These are phyloP conservation scores for Fusarium sp. DNA, from an alignment of 2,329 filamentous ascomycete species.

Conservation along the genomic window DNA sequence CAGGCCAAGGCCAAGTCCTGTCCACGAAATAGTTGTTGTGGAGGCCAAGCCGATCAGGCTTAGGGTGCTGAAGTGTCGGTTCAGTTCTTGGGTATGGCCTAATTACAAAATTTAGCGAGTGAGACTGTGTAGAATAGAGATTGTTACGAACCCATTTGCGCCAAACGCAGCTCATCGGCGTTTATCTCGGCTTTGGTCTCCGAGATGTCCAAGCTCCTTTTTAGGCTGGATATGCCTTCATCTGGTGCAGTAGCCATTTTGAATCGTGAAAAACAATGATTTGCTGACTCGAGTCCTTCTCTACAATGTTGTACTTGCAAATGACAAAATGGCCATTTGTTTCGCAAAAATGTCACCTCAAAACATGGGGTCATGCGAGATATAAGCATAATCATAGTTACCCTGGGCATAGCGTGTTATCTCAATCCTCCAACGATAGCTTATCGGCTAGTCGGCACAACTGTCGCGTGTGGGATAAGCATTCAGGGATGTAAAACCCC, in stretches of 20 bases:
- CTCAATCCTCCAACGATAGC: not conserved
- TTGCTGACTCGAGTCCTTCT: not conserved
- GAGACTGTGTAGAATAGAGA: rapidly evolving
- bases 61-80: slow-evolving; percentile 6
- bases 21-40: slow-evolving; percentile 12
- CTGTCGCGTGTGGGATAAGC: not conserved
- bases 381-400: not conserved
- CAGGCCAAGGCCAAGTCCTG: not conserved
- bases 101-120: not conserved
- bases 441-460: slow-evolving; percentile 8
- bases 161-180: not conserved
- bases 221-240: not conserved
- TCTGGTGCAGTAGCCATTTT: not conserved
- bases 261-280: not conserved
- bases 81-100: slow-evolving; percentile 14
- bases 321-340: no score
- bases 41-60: slow-evolving; percentile 7
- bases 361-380: not conserved
- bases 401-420: not conserved
- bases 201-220: not conserved
- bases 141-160: slow-evolving; percentile 4
- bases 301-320: no score
- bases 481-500: not conserved
- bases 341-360: not conserved
- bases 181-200: slow-evolving; percentile 3